Evolutionary conservation across 1,139 yeast species (phyloP).

Genomic region (Williopsis jadinii): DNA sequence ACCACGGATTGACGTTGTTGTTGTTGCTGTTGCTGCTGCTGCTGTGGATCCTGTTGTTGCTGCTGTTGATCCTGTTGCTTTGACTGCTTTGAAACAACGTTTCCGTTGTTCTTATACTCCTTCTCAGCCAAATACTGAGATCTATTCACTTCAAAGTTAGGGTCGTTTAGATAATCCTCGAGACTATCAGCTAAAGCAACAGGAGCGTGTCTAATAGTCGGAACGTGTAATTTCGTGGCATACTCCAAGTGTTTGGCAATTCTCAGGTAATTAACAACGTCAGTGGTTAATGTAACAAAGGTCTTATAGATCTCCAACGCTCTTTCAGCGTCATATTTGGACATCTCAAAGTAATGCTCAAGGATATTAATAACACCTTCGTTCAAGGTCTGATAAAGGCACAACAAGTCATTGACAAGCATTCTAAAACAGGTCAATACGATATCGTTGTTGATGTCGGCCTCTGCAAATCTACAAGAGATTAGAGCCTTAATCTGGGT

Average conservation of each 20-base stretch:
- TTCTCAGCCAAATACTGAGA: constrained; percentile 69
- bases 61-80: constrained; percentile 14
- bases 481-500: constrained; percentile 71
- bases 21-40: constrained; percentile 13
- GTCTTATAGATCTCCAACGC: constrained; percentile 77
- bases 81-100: constrained; percentile 5
- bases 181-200: constrained; percentile 82
- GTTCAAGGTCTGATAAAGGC: constrained; percentile 80
- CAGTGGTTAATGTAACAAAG: constrained; percentile 81
- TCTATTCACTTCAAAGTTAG: constrained; percentile 76
- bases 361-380: constrained; percentile 91
- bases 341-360: constrained; percentile 93
- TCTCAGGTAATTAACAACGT: constrained; percentile 80
- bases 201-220: constrained; percentile 95
- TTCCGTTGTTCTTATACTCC: constrained; percentile 27
- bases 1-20: constrained; percentile 5
- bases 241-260: constrained; percentile 85
- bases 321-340: constrained; percentile 76
- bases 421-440: constrained; percentile 78
- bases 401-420: constrained; percentile 77
- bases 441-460: constrained; percentile 69
- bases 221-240: constrained; percentile 85
- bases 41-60: constrained; percentile 6
- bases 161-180: constrained; percentile 82
- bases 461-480: constrained; percentile 67